Evolutionary conservation across 139 green algal species (phyloP).

Genomic region (Axilococcus clingmanii): DNA sequence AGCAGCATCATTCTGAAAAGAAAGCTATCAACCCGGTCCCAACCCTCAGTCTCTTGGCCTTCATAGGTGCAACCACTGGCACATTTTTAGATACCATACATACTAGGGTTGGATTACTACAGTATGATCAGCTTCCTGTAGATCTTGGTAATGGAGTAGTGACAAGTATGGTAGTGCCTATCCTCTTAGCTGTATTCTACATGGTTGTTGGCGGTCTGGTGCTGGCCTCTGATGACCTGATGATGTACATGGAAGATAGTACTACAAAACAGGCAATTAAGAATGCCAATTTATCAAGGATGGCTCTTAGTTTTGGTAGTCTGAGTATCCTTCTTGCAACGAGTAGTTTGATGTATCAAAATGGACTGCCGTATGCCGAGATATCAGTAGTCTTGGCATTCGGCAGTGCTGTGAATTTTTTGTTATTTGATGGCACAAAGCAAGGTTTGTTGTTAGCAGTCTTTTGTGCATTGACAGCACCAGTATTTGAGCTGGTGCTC

Average conservation of each 20-base stretch:
- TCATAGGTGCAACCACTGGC: constrained; percentile 23
- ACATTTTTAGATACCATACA: constrained; percentile 53
- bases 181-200: constrained; percentile 40
- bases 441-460: constrained; percentile 39
- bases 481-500: constrained; percentile 36
- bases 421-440: constrained; percentile 30
- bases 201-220: constrained; percentile 21
- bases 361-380: constrained; percentile 14
- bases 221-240: constrained; percentile 2
- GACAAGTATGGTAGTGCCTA: constrained; percentile 34
- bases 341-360: constrained; percentile 32
- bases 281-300: constrained; percentile 11
- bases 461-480: constrained; percentile 44
- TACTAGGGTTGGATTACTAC: constrained; percentile 26
- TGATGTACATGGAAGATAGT: background rate
- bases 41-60: constrained; percentile 25
- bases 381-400: constrained; percentile 28
- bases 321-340: constrained; percentile 35
- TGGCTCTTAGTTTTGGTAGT: constrained; percentile 25
- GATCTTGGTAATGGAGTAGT: constrained; percentile 25
- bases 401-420: constrained; percentile 25
- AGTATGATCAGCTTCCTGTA: constrained; percentile 43
- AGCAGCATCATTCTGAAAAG: too few species aligned
- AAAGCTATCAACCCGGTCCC: background rate
- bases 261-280: background rate